phyloP scores from a whole-genome alignment of 148 eudicot species.

The Drosera capensis region DNA sequence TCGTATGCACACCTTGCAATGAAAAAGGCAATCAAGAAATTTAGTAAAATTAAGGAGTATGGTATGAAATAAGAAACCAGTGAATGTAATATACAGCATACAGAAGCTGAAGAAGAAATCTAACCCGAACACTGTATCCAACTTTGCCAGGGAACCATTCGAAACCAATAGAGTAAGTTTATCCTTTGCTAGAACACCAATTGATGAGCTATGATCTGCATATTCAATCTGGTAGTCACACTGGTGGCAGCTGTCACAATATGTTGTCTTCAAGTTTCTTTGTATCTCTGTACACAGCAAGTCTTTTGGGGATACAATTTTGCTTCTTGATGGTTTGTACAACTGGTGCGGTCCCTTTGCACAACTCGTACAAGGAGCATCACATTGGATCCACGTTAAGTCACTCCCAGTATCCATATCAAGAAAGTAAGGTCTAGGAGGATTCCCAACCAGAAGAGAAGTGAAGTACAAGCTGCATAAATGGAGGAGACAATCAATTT shows the following conservation, averaged over 20 bases:
- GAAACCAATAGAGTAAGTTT: constrained; percentile 23
- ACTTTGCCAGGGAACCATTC: constrained; percentile 27
- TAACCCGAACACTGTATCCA: constrained; percentile 37
- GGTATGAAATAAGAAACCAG: neutral
- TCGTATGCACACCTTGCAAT: constrained; percentile 48
- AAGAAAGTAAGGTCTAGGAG: constrained; percentile 44
- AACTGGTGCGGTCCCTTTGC: constrained; percentile 50
- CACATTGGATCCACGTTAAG: constrained; percentile 62
- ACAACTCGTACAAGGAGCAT: constrained; percentile 48
- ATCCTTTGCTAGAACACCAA: constrained; percentile 56
- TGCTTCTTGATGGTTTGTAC: constrained; percentile 33
- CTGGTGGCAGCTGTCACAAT: constrained; percentile 27
- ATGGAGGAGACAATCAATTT: neutral
- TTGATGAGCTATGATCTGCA: constrained; percentile 50
- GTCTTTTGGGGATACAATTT: constrained; percentile 28
- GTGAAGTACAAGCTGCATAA: constrained; percentile 38
- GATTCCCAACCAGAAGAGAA: constrained; percentile 29
- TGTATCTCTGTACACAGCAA: constrained; percentile 36
- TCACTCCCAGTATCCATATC: constrained; percentile 65
- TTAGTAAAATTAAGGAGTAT: no score
- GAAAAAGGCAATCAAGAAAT: neutral
- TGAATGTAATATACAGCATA: neutral
- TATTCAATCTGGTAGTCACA: constrained; percentile 61
- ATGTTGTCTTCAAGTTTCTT: constrained; percentile 13
- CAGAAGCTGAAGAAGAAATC: neutral